A percentile compares a stretch with the other conserved stretches of the same genome.
These are phyloP conservation scores for Peniophora sp. DNA, from an alignment of 1,284 basidiomycete genomes.

Conservation along the genomic window DNA sequence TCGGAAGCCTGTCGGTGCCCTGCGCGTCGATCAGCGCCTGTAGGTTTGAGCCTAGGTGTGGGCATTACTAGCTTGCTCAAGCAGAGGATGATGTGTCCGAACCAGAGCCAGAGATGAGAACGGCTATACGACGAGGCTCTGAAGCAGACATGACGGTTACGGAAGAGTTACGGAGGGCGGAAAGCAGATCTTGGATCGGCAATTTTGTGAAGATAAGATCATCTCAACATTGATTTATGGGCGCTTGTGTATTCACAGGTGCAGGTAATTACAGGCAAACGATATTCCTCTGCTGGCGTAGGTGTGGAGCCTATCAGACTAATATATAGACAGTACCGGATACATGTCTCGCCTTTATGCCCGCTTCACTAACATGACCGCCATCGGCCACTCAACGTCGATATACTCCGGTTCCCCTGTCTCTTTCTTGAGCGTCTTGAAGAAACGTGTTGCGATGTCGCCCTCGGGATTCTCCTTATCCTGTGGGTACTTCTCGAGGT, in stretches of 20 bases:
- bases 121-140: constrained; percentile 38
- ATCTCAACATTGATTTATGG: too few relatives aligned
- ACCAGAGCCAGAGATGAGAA: constrained; percentile 84
- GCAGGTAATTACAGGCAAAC: too few relatives aligned
- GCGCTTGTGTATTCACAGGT: too few relatives aligned
- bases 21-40: constrained; percentile 92
- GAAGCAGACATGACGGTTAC: not conserved
- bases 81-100: constrained; percentile 10
- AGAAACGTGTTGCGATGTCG: constrained; percentile 59
- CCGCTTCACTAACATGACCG: constrained; percentile 46
- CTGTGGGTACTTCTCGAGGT: constrained; percentile 54
- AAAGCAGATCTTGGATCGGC: too few relatives aligned
- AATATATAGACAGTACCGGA: too few relatives aligned
- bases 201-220: too few relatives aligned
- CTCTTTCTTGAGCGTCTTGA: constrained; percentile 34
- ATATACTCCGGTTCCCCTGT: constrained; percentile 36
- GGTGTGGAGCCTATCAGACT: too few relatives aligned
- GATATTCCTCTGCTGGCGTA: too few relatives aligned
- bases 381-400: constrained; percentile 68
- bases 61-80: constrained; percentile 12
- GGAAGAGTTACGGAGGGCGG: too few relatives aligned
- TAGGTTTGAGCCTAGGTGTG: constrained; percentile 76
- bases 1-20: constrained; percentile 56
- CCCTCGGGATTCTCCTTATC: constrained; percentile 43
- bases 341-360: too few relatives aligned